A percentile compares a stretch with the other conserved stretches of the same genome.
phyloP scores from a whole-genome alignment of 768 basidiomycete genomes.

The Tylopilus balloui region DNA sequence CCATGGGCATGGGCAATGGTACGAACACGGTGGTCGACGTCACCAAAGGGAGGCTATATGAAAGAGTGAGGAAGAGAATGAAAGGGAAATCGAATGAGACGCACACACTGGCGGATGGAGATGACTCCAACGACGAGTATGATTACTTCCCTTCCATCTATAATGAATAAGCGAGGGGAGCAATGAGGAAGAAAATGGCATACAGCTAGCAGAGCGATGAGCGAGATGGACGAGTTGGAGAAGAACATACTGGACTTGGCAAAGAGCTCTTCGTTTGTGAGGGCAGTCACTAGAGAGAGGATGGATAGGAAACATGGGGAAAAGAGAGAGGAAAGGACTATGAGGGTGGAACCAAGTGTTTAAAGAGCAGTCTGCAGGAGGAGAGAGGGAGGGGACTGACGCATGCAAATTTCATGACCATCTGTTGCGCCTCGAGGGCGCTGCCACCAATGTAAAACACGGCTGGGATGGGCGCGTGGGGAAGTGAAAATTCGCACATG shows the following conservation, averaged over 20 bases:
- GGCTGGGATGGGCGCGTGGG: no score
- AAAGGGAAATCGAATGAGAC: conserved; percentile 7
- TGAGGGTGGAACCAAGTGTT: conserved; percentile 38
- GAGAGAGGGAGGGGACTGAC: conserved; percentile 36
- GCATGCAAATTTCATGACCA: conserved; percentile 56
- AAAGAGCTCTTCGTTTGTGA: conserved; percentile 61
- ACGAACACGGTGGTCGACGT: conserved; percentile 73
- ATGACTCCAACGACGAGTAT: conserved; percentile 54
- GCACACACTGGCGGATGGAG: conserved; percentile 57
- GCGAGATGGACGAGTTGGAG: background rate
- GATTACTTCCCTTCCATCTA: conserved; percentile 50
- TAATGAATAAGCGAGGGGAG: background rate
- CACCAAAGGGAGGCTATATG: conserved; percentile 56
- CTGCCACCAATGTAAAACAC: no score
- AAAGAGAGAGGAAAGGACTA: conserved; percentile 33
- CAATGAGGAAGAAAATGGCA: background rate
- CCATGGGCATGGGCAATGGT: conserved; percentile 63
- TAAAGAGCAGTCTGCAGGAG: background rate
- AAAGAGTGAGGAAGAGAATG: background rate
- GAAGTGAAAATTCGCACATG: no score
- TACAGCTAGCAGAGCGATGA: conserved; percentile 22
- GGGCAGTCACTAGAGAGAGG: conserved; percentile 44
- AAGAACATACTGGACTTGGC: conserved; percentile 51
- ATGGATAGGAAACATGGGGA: background rate
- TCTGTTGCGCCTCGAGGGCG: no score